Evolutionary conservation across 2,329 filamentous ascomycete species (phyloP).

Genomic region (Chrysosporium keratinophilum): DNA sequence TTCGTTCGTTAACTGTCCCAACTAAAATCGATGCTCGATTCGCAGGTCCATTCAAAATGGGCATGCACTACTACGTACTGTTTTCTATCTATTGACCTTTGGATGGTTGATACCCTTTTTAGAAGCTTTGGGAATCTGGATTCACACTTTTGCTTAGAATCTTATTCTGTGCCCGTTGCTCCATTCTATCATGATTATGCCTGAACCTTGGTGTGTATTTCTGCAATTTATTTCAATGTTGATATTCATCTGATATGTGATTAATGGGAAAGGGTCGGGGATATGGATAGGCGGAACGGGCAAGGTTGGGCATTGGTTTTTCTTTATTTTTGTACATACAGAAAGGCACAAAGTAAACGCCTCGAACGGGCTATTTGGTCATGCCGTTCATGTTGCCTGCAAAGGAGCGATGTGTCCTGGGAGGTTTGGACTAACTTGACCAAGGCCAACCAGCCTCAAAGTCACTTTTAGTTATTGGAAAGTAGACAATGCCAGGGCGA

Average conservation of each 20-base stretch:
- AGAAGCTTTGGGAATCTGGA: background rate
- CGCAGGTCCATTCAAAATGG: no score
- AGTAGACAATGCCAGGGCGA: no score
- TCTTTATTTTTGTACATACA: background rate
- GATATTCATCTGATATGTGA: background rate
- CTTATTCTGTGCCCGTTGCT: background rate
- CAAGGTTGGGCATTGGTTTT: background rate
- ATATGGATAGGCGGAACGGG: background rate
- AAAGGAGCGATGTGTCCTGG: no score
- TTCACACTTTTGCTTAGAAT: background rate
- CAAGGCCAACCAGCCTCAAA: no score
- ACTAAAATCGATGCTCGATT: no score
- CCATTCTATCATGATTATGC: background rate
- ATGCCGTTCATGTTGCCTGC: no score
- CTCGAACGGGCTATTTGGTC: background rate
- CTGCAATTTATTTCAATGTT: background rate
- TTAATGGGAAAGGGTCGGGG: background rate
- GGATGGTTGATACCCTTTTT: background rate
- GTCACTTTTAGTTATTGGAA: no score
- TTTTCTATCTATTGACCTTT: background rate
- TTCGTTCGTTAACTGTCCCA: no score
- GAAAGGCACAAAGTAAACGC: background rate
- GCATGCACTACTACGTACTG: no score
- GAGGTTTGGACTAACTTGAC: no score
- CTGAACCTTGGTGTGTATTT: background rate